Evolutionary conservation across 1,284 basidiomycete genomes (phyloP).

Genomic region (Puccinia coronata): DNA sequence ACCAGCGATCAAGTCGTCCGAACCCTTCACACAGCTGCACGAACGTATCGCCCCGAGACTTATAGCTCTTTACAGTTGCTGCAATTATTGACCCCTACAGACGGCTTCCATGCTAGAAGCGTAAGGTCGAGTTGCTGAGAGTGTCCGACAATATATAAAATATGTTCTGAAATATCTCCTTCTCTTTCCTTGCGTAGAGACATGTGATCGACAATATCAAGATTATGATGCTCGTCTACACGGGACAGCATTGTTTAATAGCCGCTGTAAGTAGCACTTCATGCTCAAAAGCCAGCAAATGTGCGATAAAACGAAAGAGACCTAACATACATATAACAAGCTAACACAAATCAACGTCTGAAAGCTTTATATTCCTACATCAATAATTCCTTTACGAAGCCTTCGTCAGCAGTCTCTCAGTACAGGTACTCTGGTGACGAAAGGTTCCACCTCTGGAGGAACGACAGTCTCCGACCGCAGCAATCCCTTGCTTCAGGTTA

Average conservation of each 20-base stretch:
- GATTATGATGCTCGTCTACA: background rate
- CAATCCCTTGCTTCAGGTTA: background rate
- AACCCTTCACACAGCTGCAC: background rate
- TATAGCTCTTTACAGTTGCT: background rate
- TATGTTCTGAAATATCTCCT: no score
- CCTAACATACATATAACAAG: no score
- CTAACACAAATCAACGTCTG: no score
- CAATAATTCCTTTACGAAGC: background rate
- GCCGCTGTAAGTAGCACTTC: background rate
- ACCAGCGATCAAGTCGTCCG: background rate
- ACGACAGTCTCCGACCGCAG: no score
- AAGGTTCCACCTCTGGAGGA: no score
- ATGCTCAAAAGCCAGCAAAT: no score
- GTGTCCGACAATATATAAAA: background rate
- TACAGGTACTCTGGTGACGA: background rate
- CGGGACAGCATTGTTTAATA: background rate
- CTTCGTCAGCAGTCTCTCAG: background rate
- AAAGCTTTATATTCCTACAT: constrained; percentile 16
- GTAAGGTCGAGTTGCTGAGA: background rate
- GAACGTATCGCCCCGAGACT: background rate
- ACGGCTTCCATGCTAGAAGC: background rate
- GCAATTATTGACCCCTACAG: background rate
- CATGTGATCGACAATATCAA: background rate
- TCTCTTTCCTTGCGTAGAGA: background rate
- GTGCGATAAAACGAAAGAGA: no score